Evolutionary conservation across 192 early-diverging fungal genomes (phyloP).

Genomic region (Coemansia umbellata): DNA sequence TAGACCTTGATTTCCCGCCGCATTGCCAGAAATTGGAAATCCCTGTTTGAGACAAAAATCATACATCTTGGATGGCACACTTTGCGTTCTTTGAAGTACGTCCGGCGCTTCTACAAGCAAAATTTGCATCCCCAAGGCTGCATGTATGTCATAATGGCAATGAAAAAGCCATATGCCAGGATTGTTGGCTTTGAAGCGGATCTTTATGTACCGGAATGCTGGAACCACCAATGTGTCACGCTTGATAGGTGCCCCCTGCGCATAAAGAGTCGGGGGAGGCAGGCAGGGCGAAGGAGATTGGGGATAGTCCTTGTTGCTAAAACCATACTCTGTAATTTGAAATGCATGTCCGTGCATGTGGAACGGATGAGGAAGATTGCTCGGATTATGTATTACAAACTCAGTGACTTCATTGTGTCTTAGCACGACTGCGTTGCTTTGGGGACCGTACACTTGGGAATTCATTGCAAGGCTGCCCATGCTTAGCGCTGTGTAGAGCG

Average conservation of each 20-base stretch:
- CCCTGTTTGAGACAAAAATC: constrained; percentile 58
- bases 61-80: constrained; percentile 42
- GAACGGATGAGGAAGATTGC: constrained; percentile 63
- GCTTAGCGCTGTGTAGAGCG: constrained; percentile 60
- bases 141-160: constrained; percentile 62
- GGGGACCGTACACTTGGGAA: constrained; percentile 58
- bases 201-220: constrained; percentile 51
- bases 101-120: constrained; percentile 66
- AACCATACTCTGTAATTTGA: constrained; percentile 57
- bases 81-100: constrained; percentile 41
- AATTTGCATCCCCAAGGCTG: constrained; percentile 66
- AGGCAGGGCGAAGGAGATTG: too few species aligned
- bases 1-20: constrained; percentile 62
- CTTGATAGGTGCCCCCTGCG: constrained; percentile 48
- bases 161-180: constrained; percentile 79
- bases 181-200: constrained; percentile 73
- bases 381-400: constrained; percentile 67
- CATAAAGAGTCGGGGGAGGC: too few species aligned
- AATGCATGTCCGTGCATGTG: constrained; percentile 85
- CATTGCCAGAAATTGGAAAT: constrained; percentile 60
- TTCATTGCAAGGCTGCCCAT: constrained; percentile 53
- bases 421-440: constrained; percentile 57
- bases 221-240: constrained; percentile 72
- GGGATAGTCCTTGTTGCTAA: too few species aligned
- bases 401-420: constrained; percentile 61